phyloP scores from a whole-genome alignment of 2,329 filamentous ascomycete genomes.

The Colletotrichum siamense region DNA sequence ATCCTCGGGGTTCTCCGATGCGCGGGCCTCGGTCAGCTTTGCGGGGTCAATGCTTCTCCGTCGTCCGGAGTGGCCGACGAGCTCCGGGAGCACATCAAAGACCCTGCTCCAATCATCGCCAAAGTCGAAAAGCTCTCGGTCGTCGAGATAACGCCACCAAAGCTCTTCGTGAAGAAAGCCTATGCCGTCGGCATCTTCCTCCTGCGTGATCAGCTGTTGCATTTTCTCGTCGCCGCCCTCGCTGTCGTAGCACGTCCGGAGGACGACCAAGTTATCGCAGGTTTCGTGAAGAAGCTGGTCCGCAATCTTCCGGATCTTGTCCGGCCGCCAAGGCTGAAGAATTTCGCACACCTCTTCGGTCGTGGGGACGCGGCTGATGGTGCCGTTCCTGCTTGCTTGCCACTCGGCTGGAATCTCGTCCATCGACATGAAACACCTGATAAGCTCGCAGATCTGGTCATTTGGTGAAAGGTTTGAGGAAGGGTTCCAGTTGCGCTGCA shows the following conservation, averaged over 20 bases:
- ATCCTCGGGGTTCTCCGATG: background rate
- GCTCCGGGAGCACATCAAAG: conserved; percentile 2
- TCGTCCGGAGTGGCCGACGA: background rate
- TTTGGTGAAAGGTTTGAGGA: background rate
- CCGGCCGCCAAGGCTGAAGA: background rate
- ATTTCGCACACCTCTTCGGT: background rate
- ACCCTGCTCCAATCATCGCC: background rate
- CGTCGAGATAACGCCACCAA: conserved; percentile 7
- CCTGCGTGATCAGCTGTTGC: background rate
- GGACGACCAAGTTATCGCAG: background rate
- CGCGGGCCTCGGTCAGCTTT: background rate
- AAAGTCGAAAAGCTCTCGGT: background rate
- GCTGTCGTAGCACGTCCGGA: conserved; percentile 6
- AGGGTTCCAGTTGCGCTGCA: background rate
- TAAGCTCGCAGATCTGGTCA: background rate
- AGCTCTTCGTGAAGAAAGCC: background rate
- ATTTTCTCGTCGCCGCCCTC: background rate
- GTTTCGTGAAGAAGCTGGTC: background rate
- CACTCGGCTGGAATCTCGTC: background rate
- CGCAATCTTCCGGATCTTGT: background rate
- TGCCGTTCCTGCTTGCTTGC: background rate
- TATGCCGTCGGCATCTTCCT: background rate
- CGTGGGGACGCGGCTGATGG: background rate
- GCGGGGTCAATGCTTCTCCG: background rate
- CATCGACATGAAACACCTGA: background rate